Evolutionary conservation across 2,329 filamentous ascomycete genomes (phyloP).

Genomic region (Fusarium sp.): DNA sequence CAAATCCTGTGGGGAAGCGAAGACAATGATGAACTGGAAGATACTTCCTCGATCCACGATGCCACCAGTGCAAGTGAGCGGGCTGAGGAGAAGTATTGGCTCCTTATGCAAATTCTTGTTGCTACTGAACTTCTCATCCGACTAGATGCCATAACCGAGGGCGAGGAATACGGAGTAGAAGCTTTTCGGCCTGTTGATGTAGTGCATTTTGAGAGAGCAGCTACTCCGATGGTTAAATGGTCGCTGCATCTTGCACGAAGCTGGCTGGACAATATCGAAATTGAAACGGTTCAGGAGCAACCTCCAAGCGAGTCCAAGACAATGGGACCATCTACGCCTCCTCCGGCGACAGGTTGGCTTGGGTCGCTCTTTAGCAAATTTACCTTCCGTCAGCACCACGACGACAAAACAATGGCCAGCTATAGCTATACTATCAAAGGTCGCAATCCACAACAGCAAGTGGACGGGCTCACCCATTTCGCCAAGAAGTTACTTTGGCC

Average conservation of each 20-base stretch:
- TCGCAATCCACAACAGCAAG: conserved; percentile 67
- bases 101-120: conserved; percentile 73
- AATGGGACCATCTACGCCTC: conserved; percentile 19
- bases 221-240: conserved; percentile 73
- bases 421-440: conserved; percentile 64
- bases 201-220: conserved; percentile 70
- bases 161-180: conserved; percentile 66
- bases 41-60: conserved; percentile 64
- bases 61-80: conserved; percentile 62
- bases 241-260: conserved; percentile 71
- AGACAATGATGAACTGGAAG: conserved; percentile 64
- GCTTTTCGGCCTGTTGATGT: conserved; percentile 67
- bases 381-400: conserved; percentile 57
- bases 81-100: conserved; percentile 73
- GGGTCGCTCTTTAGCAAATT: conserved; percentile 68
- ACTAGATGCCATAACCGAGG: conserved; percentile 71
- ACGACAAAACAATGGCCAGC: conserved; percentile 50
- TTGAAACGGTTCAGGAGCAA: conserved; percentile 59
- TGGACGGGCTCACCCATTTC: conserved; percentile 72
- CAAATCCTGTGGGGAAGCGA: conserved; percentile 75
- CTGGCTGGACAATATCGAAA: conserved; percentile 76
- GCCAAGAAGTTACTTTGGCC: conserved; percentile 73
- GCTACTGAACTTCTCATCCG: conserved; percentile 74
- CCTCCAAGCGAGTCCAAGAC: conserved; percentile 13
- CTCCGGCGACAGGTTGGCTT: conserved; percentile 59